A percentile compares a stretch with the other conserved stretches of the same genome.
Conservation (phyloP, 352 stramenopile genomes). For the Phytophthora macrochlamydospora region DNA sequence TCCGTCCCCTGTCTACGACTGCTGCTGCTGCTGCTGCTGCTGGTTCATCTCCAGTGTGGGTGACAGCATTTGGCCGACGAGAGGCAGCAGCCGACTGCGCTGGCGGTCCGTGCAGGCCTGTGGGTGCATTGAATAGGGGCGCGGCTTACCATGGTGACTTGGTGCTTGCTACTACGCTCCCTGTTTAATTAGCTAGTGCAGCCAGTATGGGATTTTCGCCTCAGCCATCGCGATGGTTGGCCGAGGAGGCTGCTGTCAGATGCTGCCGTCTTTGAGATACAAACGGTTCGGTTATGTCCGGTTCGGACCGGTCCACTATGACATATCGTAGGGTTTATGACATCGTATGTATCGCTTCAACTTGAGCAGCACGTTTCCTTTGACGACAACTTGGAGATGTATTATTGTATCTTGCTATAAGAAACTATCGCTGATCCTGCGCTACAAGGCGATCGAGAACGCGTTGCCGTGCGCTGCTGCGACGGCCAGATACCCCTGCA, state of each 20-base stretch:
- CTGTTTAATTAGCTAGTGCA: conserved; percentile 83
- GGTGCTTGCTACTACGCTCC: conserved; percentile 76
- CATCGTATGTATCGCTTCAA: too few species aligned
- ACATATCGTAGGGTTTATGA: background rate
- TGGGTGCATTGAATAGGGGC: background rate
- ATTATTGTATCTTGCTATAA: background rate
- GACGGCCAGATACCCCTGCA: conserved; percentile 50
- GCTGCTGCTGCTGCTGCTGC: conserved; percentile 10
- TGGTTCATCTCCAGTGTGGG: background rate
- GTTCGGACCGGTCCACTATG: conserved; percentile 7
- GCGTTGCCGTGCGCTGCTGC: conserved; percentile 37
- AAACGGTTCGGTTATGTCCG: conserved; percentile 15
- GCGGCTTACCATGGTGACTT: conserved; percentile 85
- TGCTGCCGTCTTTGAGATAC: background rate
- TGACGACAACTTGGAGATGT: background rate
- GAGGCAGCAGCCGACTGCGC: too few species aligned
- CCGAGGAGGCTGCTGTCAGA: conserved; percentile 1
- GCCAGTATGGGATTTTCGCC: conserved; percentile 31
- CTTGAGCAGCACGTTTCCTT: background rate
- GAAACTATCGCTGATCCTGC: background rate
- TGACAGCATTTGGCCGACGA: conserved; percentile 1
- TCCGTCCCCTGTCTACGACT: background rate
- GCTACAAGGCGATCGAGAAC: conserved; percentile 35
- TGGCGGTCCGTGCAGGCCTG: background rate
- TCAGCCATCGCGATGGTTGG: conserved; percentile 46